A percentile compares a stretch with the other conserved stretches of the same genome.
Conservation (phyloP, 2,329 filamentous ascomycete genomes). For the Trichophyton benhamiae region DNA sequence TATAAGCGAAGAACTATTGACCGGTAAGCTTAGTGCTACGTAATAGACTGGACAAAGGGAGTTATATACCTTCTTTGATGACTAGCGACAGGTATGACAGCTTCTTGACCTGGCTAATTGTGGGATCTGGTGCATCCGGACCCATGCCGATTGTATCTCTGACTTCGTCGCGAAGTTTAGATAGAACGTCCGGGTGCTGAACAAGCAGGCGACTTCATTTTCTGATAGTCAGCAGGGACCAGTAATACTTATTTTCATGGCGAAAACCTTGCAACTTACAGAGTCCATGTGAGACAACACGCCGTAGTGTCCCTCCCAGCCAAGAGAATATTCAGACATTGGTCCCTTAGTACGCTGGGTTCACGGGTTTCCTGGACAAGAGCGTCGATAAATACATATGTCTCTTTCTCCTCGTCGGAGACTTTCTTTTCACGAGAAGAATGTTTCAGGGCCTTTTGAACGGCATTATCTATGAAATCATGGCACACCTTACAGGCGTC, state of each 20-base stretch:
- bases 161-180: constrained; percentile 15
- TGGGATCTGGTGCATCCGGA: constrained; percentile 11
- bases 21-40: constrained; percentile 7
- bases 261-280: constrained; percentile 20
- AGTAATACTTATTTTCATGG: background rate
- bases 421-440: constrained; percentile 6
- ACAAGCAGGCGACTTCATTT: constrained; percentile 11
- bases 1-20: constrained; percentile 38
- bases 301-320: constrained; percentile 44
- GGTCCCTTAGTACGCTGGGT: constrained; percentile 52
- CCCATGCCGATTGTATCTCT: constrained; percentile 9
- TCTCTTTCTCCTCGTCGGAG: constrained; percentile 44
- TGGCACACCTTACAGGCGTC: constrained; percentile 19
- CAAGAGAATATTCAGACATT: constrained; percentile 52
- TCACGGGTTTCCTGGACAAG: constrained; percentile 57
- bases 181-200: constrained; percentile 14
- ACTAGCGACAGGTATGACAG: constrained; percentile 29
- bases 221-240: background rate
- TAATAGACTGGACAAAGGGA: background rate
- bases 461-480: constrained; percentile 15
- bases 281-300: constrained; percentile 19
- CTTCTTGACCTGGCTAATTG: constrained; percentile 13
- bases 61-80: constrained; percentile 32
- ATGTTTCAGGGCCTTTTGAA: constrained; percentile 18
- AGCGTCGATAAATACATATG: constrained; percentile 54